Conservation (phyloP, 345 rosid species). For the Eucalyptus pauciflora region DNA sequence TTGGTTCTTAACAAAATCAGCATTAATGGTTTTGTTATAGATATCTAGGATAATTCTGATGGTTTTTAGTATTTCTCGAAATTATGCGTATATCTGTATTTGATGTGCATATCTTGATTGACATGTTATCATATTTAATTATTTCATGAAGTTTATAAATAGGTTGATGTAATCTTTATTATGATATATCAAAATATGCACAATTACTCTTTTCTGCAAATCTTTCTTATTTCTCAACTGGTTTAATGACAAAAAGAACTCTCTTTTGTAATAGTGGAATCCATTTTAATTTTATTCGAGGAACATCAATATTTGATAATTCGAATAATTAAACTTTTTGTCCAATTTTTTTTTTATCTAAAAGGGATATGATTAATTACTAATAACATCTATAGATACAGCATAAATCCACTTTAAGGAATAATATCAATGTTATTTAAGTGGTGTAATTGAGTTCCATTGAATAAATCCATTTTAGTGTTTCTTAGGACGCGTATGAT, state of each 20-base stretch:
- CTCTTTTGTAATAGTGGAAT: not conserved
- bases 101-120: too few species aligned
- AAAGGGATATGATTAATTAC: not conserved
- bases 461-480: not conserved
- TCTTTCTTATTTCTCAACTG: too few species aligned
- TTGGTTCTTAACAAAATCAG: not conserved
- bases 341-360: not conserved
- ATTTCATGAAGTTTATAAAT: too few species aligned
- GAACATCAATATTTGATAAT: not conserved
- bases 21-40: not conserved
- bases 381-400: not conserved
- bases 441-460: not conserved
- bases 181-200: too few species aligned
- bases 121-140: too few species aligned
- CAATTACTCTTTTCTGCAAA: too few species aligned
- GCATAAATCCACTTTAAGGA: not conserved
- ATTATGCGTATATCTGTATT: too few species aligned
- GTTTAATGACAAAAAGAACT: not conserved
- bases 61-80: too few species aligned
- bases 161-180: too few species aligned
- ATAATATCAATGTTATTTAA: not conserved
- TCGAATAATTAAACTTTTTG: not conserved
- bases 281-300: not conserved
- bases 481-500: rapidly evolving
- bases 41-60: too few species aligned